phyloP scores from a whole-genome alignment of 768 basidiomycete genomes.

The Gyrodon lividus region DNA sequence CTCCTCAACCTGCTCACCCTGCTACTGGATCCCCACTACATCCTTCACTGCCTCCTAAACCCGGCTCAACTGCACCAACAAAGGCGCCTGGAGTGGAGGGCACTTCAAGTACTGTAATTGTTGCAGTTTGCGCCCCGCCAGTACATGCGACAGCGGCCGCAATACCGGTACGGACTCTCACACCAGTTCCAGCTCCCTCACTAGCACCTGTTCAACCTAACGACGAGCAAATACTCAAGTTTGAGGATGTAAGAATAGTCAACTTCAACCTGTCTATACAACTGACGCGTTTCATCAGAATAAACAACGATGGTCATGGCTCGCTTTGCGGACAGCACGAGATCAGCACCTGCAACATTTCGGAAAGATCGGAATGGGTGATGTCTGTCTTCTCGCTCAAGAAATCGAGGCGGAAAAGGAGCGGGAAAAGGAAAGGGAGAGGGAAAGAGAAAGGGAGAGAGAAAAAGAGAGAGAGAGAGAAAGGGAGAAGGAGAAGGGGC shows the following conservation, averaged over 20 bases:
- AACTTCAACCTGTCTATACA: background rate
- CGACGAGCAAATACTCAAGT: conserved; percentile 53
- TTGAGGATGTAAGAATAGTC: conserved; percentile 54
- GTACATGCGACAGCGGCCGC: conserved; percentile 15
- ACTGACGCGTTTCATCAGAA: conserved; percentile 45
- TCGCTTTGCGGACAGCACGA: conserved; percentile 74
- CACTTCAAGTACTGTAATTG: conserved; percentile 20
- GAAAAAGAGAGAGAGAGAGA: conserved; percentile 40
- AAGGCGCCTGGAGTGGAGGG: conserved; percentile 34
- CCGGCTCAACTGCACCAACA: conserved; percentile 42
- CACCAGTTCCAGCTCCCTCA: conserved; percentile 28
- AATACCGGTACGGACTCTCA: conserved; percentile 16
- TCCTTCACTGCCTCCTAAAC: conserved; percentile 72
- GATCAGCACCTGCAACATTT: conserved; percentile 75
- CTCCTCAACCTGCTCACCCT: conserved; percentile 6
- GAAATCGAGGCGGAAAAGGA: conserved; percentile 39
- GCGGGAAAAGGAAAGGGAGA: conserved; percentile 38
- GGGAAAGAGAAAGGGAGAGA: no score
- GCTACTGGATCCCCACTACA: conserved; percentile 49
- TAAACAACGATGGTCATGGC: conserved; percentile 78
- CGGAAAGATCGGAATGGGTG: conserved; percentile 78
- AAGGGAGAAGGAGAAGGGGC: conserved; percentile 32
- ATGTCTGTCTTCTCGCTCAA: conserved; percentile 49
- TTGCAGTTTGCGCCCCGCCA: conserved; percentile 9
- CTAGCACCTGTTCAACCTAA: conserved; percentile 31